phyloP scores from a whole-genome alignment of 768 basidiomycete genomes.

The Hypsizygus marmoreus region DNA sequence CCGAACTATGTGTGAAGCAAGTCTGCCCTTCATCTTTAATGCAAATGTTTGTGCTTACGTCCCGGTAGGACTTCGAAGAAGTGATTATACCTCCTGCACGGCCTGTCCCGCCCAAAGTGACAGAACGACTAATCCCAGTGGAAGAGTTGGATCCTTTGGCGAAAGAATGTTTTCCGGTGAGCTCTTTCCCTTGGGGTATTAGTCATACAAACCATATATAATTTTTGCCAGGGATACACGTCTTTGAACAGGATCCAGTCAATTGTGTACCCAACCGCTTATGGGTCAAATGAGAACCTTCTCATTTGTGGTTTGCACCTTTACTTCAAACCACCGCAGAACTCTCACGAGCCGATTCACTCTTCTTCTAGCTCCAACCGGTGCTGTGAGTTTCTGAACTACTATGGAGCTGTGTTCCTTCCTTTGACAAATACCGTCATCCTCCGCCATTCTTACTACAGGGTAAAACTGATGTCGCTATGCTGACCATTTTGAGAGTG shows the following conservation, averaged over 20 bases:
- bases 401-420: not conserved
- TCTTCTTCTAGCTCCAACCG: conserved; percentile 78
- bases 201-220: not conserved
- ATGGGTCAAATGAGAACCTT: conserved; percentile 95
- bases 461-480: conserved; percentile 99
- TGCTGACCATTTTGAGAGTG: conserved; percentile 90
- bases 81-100: conserved; percentile 85
- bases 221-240: conserved; percentile 67
- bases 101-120: conserved; percentile 67
- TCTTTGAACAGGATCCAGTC: conserved; percentile 93
- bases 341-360: conserved; percentile 3
- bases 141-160: conserved; percentile 76
- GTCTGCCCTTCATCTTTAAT: no score
- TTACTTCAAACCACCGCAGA: conserved; percentile 1
- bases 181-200: conserved; percentile 15
- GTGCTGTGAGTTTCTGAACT: conserved; percentile 71
- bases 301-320: conserved; percentile 76
- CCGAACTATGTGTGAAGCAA: conserved; percentile 66
- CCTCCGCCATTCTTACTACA: conserved; percentile 38
- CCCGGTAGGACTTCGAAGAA: conserved; percentile 78
- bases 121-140: conserved; percentile 74
- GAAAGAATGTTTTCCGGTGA: conserved; percentile 81
- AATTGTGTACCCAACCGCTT: conserved; percentile 91
- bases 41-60: conserved; percentile 2
- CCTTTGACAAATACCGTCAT: no score